Evolutionary conservation across 1,284 basidiomycete species (phyloP), one percentile per base, ranked within the genome.

Genomic region (Exsudoporus floridanus): DNA sequence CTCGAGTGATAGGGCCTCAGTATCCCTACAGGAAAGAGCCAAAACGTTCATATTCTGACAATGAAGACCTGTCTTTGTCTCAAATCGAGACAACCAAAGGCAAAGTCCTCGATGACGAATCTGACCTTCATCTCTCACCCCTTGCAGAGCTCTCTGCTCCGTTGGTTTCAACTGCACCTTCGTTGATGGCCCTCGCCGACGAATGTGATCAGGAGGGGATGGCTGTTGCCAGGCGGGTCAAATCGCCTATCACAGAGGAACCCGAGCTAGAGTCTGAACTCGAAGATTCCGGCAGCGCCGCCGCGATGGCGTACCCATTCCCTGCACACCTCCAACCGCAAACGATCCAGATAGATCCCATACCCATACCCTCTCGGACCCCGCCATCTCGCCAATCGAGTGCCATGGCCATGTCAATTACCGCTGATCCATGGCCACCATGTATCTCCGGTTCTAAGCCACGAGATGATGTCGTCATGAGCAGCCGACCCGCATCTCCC

Each of bases 121-220:
- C 61, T 47, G 60, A 70, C 34, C 70, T 76, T 54, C 69, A 66
- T 49, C 68, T 76, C 6, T 76, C 74, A 5, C 74, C 74, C 45
- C 67, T 76, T 9, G 58, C 65, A 40, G 66, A 70, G 28, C 57
- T 70, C 18, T 56, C 70, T 18, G 67, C 62, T 18, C 63, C 71
- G 9, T 51, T 74, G 49, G 55, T 65, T n/a, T 69, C 74, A 0
- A 61, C 61, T 2, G 58, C 64, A 19, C 67, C 60, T 46, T 65
- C 63, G 21, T 67, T 73, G 57, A 65, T 56, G 52, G 68, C 73
- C 14, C 62, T 71, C 49, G 55, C 60, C 35, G 71, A 75, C 12
- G 65, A 67, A 45, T 57, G 27, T 42, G 69, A 67, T 34, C 61
- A 36, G 7, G 74, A 76, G 27, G 72, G 74, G 31, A 41, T 65